Base-by-base conservation (phyloP, 495 filamentous ascomycete genomes). In the Talaromyces trachyspermus region DNA sequence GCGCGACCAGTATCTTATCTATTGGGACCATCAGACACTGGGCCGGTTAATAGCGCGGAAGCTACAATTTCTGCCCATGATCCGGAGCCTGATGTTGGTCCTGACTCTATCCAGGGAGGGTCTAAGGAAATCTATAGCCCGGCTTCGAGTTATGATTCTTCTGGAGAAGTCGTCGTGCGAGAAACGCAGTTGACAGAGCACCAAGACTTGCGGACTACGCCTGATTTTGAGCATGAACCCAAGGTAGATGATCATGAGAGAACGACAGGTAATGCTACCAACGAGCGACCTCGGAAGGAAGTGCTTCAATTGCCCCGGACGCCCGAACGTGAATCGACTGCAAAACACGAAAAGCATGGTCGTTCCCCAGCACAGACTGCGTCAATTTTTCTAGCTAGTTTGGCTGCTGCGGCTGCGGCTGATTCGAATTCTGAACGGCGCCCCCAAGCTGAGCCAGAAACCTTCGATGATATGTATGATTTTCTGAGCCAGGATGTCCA, bases 291-390 rank as follows among this genome's bases (percentile, higher is more conserved):
- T 15, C 19, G 14, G 10, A 19, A 15, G 8, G 60, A 63, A 5
- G 47, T 63, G 0, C 19, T 63, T 29, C 56, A 62, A 19, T 56
- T 68, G n/a, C 66, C 64, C 2, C 61, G 64, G 26, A 70, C 63
- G 19, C 64, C 67, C 50, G 58, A 64, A 20, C 51, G 23, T 4
- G 33, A 44, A 29, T n/a, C 19, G 26, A 2, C 6, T 15, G 7
- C 14, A 17, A 37, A 15, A 37, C 7, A 8, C 9, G 33, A 37
- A 17, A 37, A 37, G 2, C 5, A 12, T 3, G 19, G 2, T 37
- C 33, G n/a, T n/a, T n/a, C n/a, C n/a, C n/a, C n/a, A n/a, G n/a
- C n/a, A n/a, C n/a, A n/a, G n/a, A n/a, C n/a, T n/a, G n/a, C n/a
- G n/a, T n/a, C n/a, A n/a, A n/a, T n/a, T n/a, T n/a, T n/a, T n/a